A percentile compares a stretch with the other conserved stretches of the same genome.
These are phyloP conservation scores for Artomyces pyxidatus DNA, from an alignment of 768 basidiomycete genomes.

Conservation along the genomic window DNA sequence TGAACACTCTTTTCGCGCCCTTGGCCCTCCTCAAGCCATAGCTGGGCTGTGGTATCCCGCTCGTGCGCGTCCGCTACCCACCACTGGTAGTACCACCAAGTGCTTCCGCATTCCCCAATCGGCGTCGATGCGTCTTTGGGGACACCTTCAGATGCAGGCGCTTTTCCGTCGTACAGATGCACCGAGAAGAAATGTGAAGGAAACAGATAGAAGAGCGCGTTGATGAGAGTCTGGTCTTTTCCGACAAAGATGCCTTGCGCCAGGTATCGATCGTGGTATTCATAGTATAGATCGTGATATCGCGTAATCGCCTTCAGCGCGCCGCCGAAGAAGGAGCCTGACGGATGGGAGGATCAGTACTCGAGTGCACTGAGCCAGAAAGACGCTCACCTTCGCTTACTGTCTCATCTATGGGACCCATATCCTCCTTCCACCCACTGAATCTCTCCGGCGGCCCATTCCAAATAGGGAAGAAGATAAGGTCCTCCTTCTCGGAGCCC, in stretches of 20 bases:
- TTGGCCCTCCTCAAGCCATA: conserved; percentile 9
- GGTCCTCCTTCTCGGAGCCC: conserved; percentile 27
- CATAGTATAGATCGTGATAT: conserved; percentile 39
- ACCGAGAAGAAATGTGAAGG: conserved; percentile 38
- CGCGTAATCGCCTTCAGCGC: conserved; percentile 34
- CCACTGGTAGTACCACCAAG: conserved; percentile 46
- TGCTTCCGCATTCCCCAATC: conserved; percentile 32
- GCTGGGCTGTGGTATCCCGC: conserved; percentile 13
- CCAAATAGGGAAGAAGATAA: conserved; percentile 41
- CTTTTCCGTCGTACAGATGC: conserved; percentile 23
- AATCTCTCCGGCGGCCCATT: conserved; percentile 25
- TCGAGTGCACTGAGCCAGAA: no score
- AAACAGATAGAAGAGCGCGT: conserved; percentile 35
- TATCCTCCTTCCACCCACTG: conserved; percentile 34
- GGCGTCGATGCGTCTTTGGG: conserved; percentile 19
- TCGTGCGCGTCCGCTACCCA: conserved; percentile 31
- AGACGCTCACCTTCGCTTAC: conserved; percentile 48
- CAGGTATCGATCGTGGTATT: conserved; percentile 45
- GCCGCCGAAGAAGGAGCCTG: conserved; percentile 54
- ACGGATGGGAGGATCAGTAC: background rate
- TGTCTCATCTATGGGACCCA: conserved; percentile 41
- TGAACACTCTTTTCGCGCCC: background rate
- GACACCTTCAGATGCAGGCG: conserved; percentile 5
- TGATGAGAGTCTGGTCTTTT: conserved; percentile 50
- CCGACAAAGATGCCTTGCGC: conserved; percentile 39